Evolutionary conservation across 2,329 filamentous ascomycete species (phyloP).

Genomic region (Beauveria varroae): DNA sequence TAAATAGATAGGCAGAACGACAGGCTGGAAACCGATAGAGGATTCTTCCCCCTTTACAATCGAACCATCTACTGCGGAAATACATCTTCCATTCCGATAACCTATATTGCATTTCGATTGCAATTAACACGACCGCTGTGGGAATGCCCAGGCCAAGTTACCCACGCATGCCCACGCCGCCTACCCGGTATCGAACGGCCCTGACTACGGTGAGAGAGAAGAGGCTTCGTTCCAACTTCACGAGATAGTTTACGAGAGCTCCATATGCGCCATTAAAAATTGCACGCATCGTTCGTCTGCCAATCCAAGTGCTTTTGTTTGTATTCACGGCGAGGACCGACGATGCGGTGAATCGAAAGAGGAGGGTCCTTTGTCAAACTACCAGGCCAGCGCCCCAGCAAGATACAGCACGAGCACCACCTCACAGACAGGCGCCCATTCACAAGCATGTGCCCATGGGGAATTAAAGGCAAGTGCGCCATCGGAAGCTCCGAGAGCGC

Average conservation of each 20-base stretch:
- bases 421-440: neutral
- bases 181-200: neutral
- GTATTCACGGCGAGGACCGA: neutral
- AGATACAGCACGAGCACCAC: neutral
- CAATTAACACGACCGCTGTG: neutral
- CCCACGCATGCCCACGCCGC: neutral
- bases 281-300: neutral
- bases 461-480: neutral
- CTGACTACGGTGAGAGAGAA: too few relatives aligned
- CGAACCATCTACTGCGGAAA: neutral
- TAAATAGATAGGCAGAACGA: too few relatives aligned
- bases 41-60: neutral
- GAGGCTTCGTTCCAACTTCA: too few relatives aligned
- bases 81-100: neutral
- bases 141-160: neutral
- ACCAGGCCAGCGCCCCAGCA: neutral
- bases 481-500: slow-evolving; percentile 1
- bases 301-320: neutral
- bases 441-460: neutral
- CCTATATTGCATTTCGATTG: neutral
- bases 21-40: too few relatives aligned
- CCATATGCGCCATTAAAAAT: neutral
- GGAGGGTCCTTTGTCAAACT: neutral
- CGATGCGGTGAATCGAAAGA: neutral
- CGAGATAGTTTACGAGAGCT: neutral